Conservation (phyloP, 495 filamentous ascomycete genomes). For the Jackrogersella minutella region DNA sequence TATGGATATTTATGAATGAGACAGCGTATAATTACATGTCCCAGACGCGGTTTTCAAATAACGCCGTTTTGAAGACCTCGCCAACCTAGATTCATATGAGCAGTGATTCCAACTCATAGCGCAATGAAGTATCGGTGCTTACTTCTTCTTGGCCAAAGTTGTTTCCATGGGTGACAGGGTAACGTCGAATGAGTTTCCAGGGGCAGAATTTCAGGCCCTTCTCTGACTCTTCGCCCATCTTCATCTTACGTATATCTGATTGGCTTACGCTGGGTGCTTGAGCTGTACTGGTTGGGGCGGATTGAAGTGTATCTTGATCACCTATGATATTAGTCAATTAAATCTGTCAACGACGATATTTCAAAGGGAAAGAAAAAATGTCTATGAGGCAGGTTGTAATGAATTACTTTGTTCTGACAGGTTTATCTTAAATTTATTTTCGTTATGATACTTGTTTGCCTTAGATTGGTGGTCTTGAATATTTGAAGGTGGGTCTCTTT, state of each 20-base stretch:
- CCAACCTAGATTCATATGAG: constrained; percentile 51
- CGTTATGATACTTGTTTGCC: no score
- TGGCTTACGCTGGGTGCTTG: not conserved
- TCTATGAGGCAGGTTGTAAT: no score
- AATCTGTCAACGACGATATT: not conserved
- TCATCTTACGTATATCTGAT: constrained; percentile 28
- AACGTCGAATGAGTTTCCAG: constrained; percentile 64
- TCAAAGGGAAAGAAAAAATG: not conserved
- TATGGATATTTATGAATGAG: not conserved
- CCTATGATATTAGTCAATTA: not conserved
- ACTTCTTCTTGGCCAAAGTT: constrained; percentile 54
- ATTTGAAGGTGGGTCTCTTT: not conserved
- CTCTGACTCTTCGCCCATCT: constrained; percentile 39
- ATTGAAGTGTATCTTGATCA: not conserved
- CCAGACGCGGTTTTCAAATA: constrained; percentile 68
- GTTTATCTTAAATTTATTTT: no score
- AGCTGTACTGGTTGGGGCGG: not conserved
- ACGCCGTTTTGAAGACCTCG: constrained; percentile 66
- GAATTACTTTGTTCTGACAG: no score
- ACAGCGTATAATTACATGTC: constrained; percentile 68
- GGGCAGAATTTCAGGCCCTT: constrained; percentile 61
- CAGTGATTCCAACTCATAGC: not conserved
- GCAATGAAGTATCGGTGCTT: constrained; percentile 22
- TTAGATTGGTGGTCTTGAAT: not conserved
- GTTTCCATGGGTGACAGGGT: constrained; percentile 66